Evolutionary conservation across 176 grass and related monocot species (phyloP), one percentile per base, ranked within the genome.

Genomic region (Oryza coarctata): DNA sequence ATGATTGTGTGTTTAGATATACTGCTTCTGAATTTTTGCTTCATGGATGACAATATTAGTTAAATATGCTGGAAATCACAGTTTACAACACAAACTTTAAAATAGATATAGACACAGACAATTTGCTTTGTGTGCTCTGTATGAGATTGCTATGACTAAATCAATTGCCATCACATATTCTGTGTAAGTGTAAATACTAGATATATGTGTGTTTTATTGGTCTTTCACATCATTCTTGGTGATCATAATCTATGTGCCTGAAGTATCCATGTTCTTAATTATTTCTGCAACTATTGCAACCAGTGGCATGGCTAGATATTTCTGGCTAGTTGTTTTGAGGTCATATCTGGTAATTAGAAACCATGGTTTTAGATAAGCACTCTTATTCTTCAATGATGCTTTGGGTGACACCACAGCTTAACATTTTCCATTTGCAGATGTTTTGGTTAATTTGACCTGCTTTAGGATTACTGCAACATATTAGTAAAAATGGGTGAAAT

Each of bases 361-460:
- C 14, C 17, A 60, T 8, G 18, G 7, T 49, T 76, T 61, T 65
- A 49, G 71, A 66, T 75, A 52, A n/a, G 8, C n/a, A 27, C 30
- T 20, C 13, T 67, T 40, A 65, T 14, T 55, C 25, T 66, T 50
- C 33, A 55, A 14, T 52, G 31, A 65, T 74, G 28, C 17, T 73
- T 23, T 44, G 52, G 68, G 28, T 31, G 6, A 38, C 38, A 23
- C 13, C 4, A 75, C n/a, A 22, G 5, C 35, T 74, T 38, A 67
- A 52, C 9, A 33, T 43, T 38, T 22, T 17, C 29, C 25, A 52
- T 7, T 45, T 22, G 60, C 69, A 12, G 65, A 45, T 70, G 50
- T 9, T 82, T 55, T 70, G 43, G 38, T 71, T 43, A 25, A 8
- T 78, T 70, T 78, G 52, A 47, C 65, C 23, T 34, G 36, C 44